Base-by-base conservation (phyloP, 352 stramenopile species). In the Phytopythium mirpurense region DNA sequence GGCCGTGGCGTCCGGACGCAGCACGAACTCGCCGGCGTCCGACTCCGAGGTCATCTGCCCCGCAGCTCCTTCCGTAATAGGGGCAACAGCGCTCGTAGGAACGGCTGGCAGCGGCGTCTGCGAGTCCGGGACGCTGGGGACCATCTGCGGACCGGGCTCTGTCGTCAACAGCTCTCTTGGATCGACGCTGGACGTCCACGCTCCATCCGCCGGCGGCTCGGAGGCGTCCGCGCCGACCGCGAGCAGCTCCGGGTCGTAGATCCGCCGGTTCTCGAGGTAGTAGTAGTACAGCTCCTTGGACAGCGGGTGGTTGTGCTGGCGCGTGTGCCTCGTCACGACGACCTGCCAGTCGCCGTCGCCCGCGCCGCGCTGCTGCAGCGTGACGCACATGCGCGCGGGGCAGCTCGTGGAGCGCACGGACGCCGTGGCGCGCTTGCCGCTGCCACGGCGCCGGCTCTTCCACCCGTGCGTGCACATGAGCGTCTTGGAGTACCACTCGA, bases 401-500 rank as follows among this genome's bases (percentile, higher is more conserved):
- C 80, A 91, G 19, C 78, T 74, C 0, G 80, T 91, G 11, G 76
- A 88, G 2, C 80, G 70, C 16, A 87, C 72, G 2, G 79, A 74
- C 3, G 74, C 70, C 11, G 74, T 71, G 3, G 72, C 66, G n/a
- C 80, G 78, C 59, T 91, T 91, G 0, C 80, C 78, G 26, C 57
- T 83, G 8, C 78, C 74, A 21, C 80, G 75, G 37, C 83, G 67
- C 9, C 80, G 75, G 38, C 83, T 65, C 56, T 89, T 89, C 80
- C 80, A 91, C 7, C 80, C 80, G 57, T 91, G 80, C 7, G 80
- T 91, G 47, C 80, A 91, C 63, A 86, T 85, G 34, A 91, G 67
- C 31, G 80, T 88, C 67, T 91, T 91, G 42, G 80, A 91, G 51
- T 91, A 91, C 80, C 80, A 91, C 44, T 74, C 70, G 55, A 68